Percentiles rank a stretch among this genome's conserved stretches.
These are phyloP conservation scores for Eimeria sp. DNA, from an alignment of 169 alveolate genomes.

Conservation along the genomic window DNA sequence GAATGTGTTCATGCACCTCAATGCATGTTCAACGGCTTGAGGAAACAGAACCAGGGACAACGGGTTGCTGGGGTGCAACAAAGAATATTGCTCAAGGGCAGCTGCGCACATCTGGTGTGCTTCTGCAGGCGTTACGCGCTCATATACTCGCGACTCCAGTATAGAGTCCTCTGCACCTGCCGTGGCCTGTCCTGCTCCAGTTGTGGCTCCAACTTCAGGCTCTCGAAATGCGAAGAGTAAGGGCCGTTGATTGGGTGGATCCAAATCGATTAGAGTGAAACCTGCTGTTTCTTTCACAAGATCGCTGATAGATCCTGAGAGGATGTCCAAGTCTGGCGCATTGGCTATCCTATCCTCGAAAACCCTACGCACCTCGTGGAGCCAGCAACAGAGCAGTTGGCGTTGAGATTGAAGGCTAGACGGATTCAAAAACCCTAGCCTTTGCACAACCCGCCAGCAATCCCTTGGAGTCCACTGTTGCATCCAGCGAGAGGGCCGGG, in stretches of 20 bases:
- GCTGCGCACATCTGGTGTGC: slow-evolving; percentile 78
- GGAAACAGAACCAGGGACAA: slow-evolving; percentile 95
- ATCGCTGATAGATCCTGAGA: slow-evolving; percentile 3
- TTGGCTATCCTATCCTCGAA: slow-evolving; percentile 97
- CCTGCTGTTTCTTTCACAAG: slow-evolving; percentile 33
- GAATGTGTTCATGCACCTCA: slow-evolving; percentile 96
- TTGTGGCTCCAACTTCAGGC: background rate
- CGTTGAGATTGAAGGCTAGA: slow-evolving; percentile 7
- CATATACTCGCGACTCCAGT: slow-evolving; percentile 35
- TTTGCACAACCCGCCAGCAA: slow-evolving; percentile 68
- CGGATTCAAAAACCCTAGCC: slow-evolving; percentile 5
- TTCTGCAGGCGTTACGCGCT: slow-evolving; percentile 33
- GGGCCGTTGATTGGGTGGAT: slow-evolving; percentile 45
- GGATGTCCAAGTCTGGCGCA: slow-evolving; percentile 88
- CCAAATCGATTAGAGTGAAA: slow-evolving; percentile 19
- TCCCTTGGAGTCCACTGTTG: slow-evolving; percentile 69
- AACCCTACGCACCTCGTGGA: slow-evolving; percentile 98
- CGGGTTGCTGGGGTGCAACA: slow-evolving; percentile 87
- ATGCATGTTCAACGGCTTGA: slow-evolving; percentile 96
- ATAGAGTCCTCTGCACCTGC: slow-evolving; percentile 20
- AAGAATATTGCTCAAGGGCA: slow-evolving; percentile 90
- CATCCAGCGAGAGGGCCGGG: slow-evolving; percentile 58
- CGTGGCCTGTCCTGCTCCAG: background rate
- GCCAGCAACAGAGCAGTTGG: slow-evolving; percentile 92
- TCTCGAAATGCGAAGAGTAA: slow-evolving; percentile 53